Conservation (phyloP, 345 rosid species). For the Salix suchowensis region DNA sequence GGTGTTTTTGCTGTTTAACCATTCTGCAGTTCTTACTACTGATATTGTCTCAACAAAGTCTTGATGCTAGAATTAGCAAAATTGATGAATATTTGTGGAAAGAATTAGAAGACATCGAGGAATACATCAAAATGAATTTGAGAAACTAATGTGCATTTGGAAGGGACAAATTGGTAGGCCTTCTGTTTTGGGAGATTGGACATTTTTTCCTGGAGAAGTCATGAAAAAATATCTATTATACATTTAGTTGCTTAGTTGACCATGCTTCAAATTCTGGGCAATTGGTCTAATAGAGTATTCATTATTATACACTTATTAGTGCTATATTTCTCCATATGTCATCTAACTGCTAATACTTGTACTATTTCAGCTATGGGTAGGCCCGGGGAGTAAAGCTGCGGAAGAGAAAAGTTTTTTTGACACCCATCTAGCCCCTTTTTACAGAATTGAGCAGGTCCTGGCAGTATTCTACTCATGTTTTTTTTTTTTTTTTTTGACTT, state of each 20-base stretch:
- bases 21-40: neutral
- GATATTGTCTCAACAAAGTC: neutral
- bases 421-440: slow-evolving; percentile 85
- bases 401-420: slow-evolving; percentile 87
- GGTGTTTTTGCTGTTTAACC: neutral
- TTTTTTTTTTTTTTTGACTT: slow-evolving; percentile 8
- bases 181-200: neutral
- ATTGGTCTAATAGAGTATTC: neutral
- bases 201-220: neutral
- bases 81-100: neutral
- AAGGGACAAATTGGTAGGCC: neutral
- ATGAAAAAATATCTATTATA: neutral
- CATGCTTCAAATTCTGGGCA: neutral
- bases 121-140: neutral
- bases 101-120: neutral
- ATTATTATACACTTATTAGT: neutral
- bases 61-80: neutral
- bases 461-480: neutral
- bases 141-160: neutral
- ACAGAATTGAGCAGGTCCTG: slow-evolving; percentile 92
- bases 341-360: slow-evolving; percentile 14
- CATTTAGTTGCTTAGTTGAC: neutral
- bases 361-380: slow-evolving; percentile 88
- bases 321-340: neutral
- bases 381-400: slow-evolving; percentile 90